Conservation (phyloP, 1,139 yeast species). For the Blastobotrys ciferrii region DNA sequence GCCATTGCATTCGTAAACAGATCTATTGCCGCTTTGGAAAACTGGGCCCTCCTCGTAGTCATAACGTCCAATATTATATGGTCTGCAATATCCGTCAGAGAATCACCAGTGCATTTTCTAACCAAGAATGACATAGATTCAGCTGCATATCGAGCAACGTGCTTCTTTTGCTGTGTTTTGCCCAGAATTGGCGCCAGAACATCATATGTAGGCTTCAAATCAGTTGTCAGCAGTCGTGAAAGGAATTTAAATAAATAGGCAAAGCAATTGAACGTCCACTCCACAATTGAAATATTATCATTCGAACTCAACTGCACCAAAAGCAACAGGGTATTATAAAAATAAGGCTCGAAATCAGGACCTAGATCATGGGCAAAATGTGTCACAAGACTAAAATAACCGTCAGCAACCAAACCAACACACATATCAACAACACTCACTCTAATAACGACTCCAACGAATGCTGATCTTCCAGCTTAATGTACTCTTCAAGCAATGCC, state of each 20-base stretch:
- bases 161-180: slow-evolving; percentile 47
- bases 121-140: slow-evolving; percentile 85
- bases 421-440: slow-evolving; percentile 25
- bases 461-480: slow-evolving; percentile 57
- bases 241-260: slow-evolving; percentile 90
- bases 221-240: slow-evolving; percentile 58
- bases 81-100: slow-evolving; percentile 48
- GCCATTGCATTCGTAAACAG: slow-evolving; percentile 74
- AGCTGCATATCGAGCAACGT: slow-evolving; percentile 79
- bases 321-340: slow-evolving; percentile 50
- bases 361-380: slow-evolving; percentile 93
- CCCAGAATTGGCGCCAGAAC: slow-evolving; percentile 62
- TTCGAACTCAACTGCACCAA: slow-evolving; percentile 51
- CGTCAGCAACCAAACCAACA: neutral
- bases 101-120: slow-evolving; percentile 58
- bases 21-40: slow-evolving; percentile 55
- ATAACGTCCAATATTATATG: slow-evolving; percentile 52
- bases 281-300: slow-evolving; percentile 59
- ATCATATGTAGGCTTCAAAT: slow-evolving; percentile 66
- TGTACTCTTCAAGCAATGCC: slow-evolving; percentile 49
- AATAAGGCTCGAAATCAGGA: slow-evolving; percentile 78
- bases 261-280: slow-evolving; percentile 79
- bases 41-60: slow-evolving; percentile 42
- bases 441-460: slow-evolving; percentile 83
- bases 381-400: slow-evolving; percentile 49